Evolutionary conservation across 208 protist species (phyloP).

Genomic region (Jaenimonas drosophilae): DNA sequence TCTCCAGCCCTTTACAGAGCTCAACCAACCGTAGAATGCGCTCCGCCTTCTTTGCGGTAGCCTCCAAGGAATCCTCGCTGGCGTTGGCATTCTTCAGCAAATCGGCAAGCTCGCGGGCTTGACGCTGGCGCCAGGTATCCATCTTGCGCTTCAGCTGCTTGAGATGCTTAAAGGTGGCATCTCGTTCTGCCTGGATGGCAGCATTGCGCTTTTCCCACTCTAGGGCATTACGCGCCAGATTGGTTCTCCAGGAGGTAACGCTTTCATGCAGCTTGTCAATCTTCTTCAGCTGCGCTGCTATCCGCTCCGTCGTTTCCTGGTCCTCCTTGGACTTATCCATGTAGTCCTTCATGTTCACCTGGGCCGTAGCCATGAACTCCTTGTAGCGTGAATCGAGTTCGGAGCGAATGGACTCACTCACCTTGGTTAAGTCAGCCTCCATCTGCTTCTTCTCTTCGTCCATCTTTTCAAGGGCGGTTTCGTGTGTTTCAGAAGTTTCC

Average conservation of each 20-base stretch:
- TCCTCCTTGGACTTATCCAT: slow-evolving; percentile 93
- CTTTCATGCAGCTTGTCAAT: slow-evolving; percentile 92
- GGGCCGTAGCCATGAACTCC: slow-evolving; percentile 85
- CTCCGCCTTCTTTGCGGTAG: slow-evolving; percentile 65
- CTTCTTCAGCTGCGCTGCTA: slow-evolving; percentile 84
- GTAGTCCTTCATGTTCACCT: slow-evolving; percentile 93
- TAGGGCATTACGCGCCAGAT: slow-evolving; percentile 78
- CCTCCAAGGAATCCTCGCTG: slow-evolving; percentile 63
- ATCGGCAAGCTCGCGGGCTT: slow-evolving; percentile 74
- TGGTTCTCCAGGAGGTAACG: slow-evolving; percentile 86
- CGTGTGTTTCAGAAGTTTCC: slow-evolving; percentile 74
- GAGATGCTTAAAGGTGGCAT: slow-evolving; percentile 85
- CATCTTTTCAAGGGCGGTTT: slow-evolving; percentile 89
- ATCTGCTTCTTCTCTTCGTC: slow-evolving; percentile 88
- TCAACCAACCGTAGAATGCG: slow-evolving; percentile 90
- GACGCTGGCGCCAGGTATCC: slow-evolving; percentile 85
- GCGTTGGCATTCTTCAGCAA: slow-evolving; percentile 86
- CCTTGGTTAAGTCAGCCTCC: slow-evolving; percentile 62
- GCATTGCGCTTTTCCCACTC: slow-evolving; percentile 92
- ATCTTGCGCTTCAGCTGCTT: slow-evolving; percentile 92
- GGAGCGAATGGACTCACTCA: slow-evolving; percentile 49
- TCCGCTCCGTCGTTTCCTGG: slow-evolving; percentile 84
- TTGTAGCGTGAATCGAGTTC: slow-evolving; percentile 85
- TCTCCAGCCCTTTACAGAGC: slow-evolving; percentile 91
- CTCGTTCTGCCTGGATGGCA: slow-evolving; percentile 87